These are phyloP conservation scores for Mediolabrus comicus DNA, from an alignment of 108 stramenopile species.

Conservation along the genomic window DNA sequence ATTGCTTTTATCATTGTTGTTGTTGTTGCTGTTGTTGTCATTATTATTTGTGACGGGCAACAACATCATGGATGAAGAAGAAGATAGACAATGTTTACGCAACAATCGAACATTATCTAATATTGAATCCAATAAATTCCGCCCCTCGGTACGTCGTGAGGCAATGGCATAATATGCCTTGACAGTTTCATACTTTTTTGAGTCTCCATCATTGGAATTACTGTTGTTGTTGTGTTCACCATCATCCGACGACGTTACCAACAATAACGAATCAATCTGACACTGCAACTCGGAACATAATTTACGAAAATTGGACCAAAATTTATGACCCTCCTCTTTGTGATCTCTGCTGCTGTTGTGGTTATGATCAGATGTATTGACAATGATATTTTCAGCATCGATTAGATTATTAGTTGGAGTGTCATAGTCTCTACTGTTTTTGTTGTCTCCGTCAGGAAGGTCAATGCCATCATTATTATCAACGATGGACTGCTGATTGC, in stretches of 20 bases:
- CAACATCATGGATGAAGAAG: conserved; percentile 31
- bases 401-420: not conserved
- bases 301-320: conserved; percentile 28
- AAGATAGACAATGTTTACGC: conserved; percentile 12
- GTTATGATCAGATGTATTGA: not conserved
- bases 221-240: not conserved
- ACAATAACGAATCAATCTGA: conserved; percentile 18
- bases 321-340: conserved; percentile 17
- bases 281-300: conserved; percentile 24
- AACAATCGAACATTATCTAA: conserved; percentile 30
- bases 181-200: not conserved
- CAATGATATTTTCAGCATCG: not conserved
- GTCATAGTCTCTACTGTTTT: not conserved
- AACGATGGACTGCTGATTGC: not conserved
- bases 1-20: no score
- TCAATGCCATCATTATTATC: not conserved
- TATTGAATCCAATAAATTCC: conserved; percentile 13
- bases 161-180: conserved; percentile 33
- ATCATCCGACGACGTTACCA: not conserved
- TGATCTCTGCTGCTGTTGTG: not conserved
- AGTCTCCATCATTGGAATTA: not conserved
- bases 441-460: not conserved
- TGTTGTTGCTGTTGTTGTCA: not conserved
- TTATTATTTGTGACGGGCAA: not conserved
- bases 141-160: conserved; percentile 35